Conservation (phyloP, 306 rosid species). For the Corylus heterophylla region DNA sequence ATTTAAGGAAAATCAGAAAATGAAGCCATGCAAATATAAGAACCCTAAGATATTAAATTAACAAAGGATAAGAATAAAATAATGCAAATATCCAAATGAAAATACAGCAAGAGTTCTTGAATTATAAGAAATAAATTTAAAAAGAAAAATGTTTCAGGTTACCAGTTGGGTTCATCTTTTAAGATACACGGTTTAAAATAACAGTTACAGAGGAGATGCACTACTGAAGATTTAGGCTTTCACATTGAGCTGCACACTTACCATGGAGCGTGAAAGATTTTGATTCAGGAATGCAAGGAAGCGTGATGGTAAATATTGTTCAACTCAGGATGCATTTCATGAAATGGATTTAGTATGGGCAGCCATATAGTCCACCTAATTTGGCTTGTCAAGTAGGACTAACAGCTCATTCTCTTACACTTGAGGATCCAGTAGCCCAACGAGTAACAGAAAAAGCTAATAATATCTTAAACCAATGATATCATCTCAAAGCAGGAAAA, state of each 20-base stretch:
- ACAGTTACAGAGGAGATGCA: background rate
- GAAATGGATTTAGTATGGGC: background rate
- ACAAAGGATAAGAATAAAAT: background rate
- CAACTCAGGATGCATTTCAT: background rate
- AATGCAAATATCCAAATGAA: background rate
- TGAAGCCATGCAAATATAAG: background rate
- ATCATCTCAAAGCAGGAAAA: background rate
- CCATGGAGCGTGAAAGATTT: no score
- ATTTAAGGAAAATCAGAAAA: background rate
- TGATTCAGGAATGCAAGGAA: background rate
- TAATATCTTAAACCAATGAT: background rate
- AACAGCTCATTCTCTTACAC: background rate
- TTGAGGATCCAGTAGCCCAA: background rate
- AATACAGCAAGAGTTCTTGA: background rate
- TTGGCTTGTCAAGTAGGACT: background rate
- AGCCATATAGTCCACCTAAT: background rate
- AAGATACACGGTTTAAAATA: background rate
- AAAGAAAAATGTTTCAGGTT: background rate
- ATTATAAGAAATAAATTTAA: background rate
- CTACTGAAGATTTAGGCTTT: background rate
- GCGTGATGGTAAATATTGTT: background rate
- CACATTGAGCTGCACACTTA: no score
- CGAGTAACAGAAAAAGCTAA: background rate
- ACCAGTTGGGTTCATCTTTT: background rate
- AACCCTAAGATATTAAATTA: background rate